Percentiles rank a stretch among this genome's conserved stretches.
phyloP scores from a whole-genome alignment of 805 yeast genomes.

The Kodamaea fukazawae region DNA sequence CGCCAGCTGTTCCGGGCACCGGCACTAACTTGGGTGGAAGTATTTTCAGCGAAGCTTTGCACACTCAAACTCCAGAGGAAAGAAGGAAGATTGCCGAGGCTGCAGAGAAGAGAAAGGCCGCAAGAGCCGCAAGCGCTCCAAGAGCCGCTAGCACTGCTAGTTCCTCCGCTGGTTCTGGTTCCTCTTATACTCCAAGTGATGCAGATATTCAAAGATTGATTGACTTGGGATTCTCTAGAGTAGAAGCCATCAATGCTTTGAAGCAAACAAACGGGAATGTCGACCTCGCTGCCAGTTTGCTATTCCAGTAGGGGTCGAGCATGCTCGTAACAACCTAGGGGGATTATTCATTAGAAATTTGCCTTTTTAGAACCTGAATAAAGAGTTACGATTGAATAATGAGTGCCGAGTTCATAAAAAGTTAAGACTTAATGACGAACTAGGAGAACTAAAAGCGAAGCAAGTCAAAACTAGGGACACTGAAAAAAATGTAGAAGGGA shows the following conservation, averaged over 20 bases:
- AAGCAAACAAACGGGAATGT: constrained; percentile 69
- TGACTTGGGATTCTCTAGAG: constrained; percentile 67
- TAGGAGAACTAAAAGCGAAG: too few species aligned
- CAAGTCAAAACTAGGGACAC: too few species aligned
- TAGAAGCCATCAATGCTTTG: constrained; percentile 65
- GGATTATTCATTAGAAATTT: too few species aligned
- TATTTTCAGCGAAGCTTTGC: constrained; percentile 7
- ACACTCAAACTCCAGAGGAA: constrained; percentile 1
- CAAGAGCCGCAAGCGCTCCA: not conserved
- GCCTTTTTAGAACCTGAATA: too few species aligned
- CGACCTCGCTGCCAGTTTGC: constrained; percentile 80
- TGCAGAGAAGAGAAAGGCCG: constrained; percentile 12
- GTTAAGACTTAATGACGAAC: too few species aligned
- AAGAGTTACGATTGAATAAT: too few species aligned
- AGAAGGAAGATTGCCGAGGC: constrained; percentile 10
- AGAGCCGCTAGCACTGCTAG: not conserved
- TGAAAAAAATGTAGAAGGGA: too few species aligned
- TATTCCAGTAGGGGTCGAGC: constrained; percentile 45
- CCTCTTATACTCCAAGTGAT: constrained; percentile 14
- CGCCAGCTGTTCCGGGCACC: constrained; percentile 2
- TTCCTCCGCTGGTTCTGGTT: constrained; percentile 1
- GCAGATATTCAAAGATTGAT: constrained; percentile 40
- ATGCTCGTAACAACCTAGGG: too few species aligned
- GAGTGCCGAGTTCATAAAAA: too few species aligned
- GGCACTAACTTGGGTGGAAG: constrained; percentile 7